These are phyloP conservation scores for Vitellaria paradoxa DNA, from an alignment of 179 eudicot genomes.

Conservation along the genomic window DNA sequence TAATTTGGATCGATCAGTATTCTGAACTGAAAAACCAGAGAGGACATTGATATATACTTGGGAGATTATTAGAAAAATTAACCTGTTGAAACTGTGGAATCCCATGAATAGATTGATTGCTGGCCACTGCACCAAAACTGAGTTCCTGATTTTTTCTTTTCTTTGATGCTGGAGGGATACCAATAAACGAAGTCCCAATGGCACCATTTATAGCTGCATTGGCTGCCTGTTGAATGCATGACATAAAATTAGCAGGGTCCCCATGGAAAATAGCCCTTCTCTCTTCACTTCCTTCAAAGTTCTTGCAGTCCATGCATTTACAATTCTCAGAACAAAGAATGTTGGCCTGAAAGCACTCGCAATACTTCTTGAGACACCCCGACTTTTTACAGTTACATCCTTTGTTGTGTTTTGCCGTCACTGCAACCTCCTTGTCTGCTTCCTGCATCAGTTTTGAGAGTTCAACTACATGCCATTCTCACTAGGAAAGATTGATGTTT, in stretches of 20 bases:
- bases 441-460: constrained; percentile 33
- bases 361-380: constrained; percentile 77
- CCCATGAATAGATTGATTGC: constrained; percentile 22
- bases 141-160: constrained; percentile 38
- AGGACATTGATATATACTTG: not conserved
- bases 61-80: constrained; percentile 3
- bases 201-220: constrained; percentile 53
- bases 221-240: constrained; percentile 39
- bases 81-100: constrained; percentile 32
- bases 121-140: constrained; percentile 20
- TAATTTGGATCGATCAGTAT: not conserved
- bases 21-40: not conserved
- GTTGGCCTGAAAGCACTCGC: constrained; percentile 77
- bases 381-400: constrained; percentile 74
- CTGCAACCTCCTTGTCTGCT: constrained; percentile 27
- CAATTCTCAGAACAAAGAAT: constrained; percentile 68
- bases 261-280: constrained; percentile 41
- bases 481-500: not conserved
- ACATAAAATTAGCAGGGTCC: constrained; percentile 29
- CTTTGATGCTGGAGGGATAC: constrained; percentile 34
- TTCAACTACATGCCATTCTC: not conserved
- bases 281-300: constrained; percentile 72
- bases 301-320: constrained; percentile 71
- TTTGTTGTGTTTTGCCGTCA: constrained; percentile 51
- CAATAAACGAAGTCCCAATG: constrained; percentile 37